Base-by-base conservation (phyloP, 495 filamentous ascomycete species). In the Lasiosphaeria ovina region DNA sequence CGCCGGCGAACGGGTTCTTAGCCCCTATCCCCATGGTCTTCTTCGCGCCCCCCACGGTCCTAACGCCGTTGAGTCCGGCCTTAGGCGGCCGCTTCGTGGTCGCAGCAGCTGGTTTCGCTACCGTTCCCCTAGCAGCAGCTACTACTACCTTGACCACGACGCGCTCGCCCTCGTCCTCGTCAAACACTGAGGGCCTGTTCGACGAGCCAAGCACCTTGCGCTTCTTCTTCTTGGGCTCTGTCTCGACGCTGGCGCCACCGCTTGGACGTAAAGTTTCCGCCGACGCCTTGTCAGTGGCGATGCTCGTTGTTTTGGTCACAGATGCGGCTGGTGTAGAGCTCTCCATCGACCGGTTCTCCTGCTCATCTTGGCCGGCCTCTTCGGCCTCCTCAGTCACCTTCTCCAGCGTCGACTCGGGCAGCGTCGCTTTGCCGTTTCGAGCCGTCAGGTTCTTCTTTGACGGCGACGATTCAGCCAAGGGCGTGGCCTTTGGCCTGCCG, bases 161-260 rank as follows among this genome's bases (percentile, higher is more conserved):
- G 11, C 71, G 71, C 57, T 86, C 83, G 0, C 77, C 85, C 40
- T 71, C 70, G 3, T 90, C 90, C 11, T 91, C 91, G 51, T 92
- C 89, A 65, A 94, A 89, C 16, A 94, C 63, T 24, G 68, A 56
- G 6, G 68, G 54, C 34, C 81, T 89, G 70, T 84, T 88, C 17
- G 76, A 77, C 11, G 85, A 84, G 12, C 91, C 83, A 3, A 87
- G 64, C 24, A 81, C 60, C 71, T 91, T 94, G 45, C 88, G 82
- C 76, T 89, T 92, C 77, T 89, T 92, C 62, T 83, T 82, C 76
- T 85, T 89, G 1, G 77, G 75, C 58, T 78, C 79, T 7, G 73
- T 74, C 58, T 83, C 81, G 9, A 67, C 54, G 7, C 36, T 33
- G 31, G n/a, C 49, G 24, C 12, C 31, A 17, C 31, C 57, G 42